phyloP scores from a whole-genome alignment of 169 alveolate species.

The Plasmodium knowlesi region DNA sequence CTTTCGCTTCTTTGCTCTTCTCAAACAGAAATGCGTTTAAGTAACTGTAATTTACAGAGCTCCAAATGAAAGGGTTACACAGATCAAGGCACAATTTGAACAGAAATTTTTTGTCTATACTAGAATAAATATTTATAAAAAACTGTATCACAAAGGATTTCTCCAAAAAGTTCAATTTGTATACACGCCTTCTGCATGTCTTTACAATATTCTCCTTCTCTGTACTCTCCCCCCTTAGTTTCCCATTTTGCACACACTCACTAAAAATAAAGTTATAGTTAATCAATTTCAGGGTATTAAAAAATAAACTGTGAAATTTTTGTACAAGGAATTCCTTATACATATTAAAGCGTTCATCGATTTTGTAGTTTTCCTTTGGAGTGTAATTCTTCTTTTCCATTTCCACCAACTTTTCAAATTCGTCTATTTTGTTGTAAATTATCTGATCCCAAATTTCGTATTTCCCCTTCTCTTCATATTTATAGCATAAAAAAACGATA shows the following conservation, averaged over 20 bases:
- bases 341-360: conserved; percentile 42
- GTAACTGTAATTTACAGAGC: conserved; percentile 22
- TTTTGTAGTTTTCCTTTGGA: neutral
- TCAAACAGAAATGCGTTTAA: conserved; percentile 54
- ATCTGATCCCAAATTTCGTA: conserved; percentile 74
- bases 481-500: conserved; percentile 66
- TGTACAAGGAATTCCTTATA: conserved; percentile 59
- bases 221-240: neutral
- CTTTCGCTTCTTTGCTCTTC: conserved; percentile 56
- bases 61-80: conserved; percentile 73
- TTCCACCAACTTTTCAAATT: conserved; percentile 69
- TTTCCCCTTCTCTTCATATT: conserved; percentile 74
- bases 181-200: conserved; percentile 6
- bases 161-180: conserved; percentile 47
- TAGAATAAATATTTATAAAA: conserved; percentile 70
- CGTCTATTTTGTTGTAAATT: conserved; percentile 57
- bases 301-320: conserved; percentile 63
- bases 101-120: conserved; percentile 70
- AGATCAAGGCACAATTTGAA: conserved; percentile 58
- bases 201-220: neutral
- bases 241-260: neutral
- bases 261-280: conserved; percentile 65
- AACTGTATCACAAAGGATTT: conserved; percentile 39
- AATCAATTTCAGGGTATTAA: conserved; percentile 46
- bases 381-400: conserved; percentile 12